phyloP scores from a whole-genome alignment of 2,329 filamentous ascomycete species.

The Microsporum audouinii region DNA sequence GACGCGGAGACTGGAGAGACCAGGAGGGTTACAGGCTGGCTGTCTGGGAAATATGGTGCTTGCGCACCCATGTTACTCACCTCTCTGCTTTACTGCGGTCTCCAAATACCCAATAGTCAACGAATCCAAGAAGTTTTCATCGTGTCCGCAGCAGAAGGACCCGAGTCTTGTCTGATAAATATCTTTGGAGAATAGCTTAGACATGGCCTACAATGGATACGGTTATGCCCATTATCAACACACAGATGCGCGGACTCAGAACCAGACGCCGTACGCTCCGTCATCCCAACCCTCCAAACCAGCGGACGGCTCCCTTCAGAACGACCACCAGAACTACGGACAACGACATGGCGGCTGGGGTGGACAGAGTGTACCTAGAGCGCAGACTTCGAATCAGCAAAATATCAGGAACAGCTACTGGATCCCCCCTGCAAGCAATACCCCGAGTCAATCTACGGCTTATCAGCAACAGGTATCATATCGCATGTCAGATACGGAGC shows the following conservation, averaged over 20 bases:
- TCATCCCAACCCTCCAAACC: conserved; percentile 2
- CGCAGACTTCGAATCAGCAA: conserved; percentile 1
- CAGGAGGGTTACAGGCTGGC: background rate
- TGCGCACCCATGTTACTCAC: background rate
- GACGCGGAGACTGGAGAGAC: background rate
- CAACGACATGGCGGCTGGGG: conserved; percentile 11
- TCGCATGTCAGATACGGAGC: conserved; percentile 8
- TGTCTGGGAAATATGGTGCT: background rate
- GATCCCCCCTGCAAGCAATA: conserved; percentile 1
- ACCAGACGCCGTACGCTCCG: conserved; percentile 3
- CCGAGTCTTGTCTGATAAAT: background rate
- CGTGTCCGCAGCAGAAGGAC: background rate
- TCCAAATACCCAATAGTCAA: background rate
- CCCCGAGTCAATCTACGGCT: background rate
- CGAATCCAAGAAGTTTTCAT: background rate
- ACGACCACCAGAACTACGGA: conserved; percentile 6
- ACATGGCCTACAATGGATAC: conserved; percentile 14
- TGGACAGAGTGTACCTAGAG: conserved; percentile 5
- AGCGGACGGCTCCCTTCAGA: conserved; percentile 1
- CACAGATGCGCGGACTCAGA: conserved; percentile 3
- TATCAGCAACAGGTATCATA: conserved; percentile 10
- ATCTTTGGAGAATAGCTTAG: background rate
- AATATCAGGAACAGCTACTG: conserved; percentile 8
- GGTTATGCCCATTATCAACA: conserved; percentile 11
- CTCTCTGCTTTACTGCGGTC: background rate